Conservation (phyloP, 371 early-diverging fungal species). For the Mortierella sp. region DNA sequence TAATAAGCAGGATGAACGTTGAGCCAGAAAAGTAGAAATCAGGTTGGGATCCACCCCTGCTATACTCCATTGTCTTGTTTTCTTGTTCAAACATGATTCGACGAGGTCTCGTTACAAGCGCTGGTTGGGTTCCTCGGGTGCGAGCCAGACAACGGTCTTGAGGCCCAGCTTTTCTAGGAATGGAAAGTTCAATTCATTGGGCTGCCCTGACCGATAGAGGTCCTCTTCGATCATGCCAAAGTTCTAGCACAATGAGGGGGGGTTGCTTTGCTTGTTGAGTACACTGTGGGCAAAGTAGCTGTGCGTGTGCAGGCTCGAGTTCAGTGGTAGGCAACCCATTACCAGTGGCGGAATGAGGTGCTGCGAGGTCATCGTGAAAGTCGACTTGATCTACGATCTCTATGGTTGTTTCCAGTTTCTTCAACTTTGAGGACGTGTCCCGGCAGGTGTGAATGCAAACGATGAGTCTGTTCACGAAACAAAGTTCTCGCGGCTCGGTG, state of each 20-base stretch:
- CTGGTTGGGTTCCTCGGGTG: slow-evolving; percentile 95
- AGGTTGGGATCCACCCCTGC: too few species aligned
- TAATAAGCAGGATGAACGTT: slow-evolving; percentile 27
- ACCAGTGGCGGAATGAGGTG: slow-evolving; percentile 86
- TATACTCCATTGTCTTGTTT: too few species aligned
- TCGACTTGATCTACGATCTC: neutral
- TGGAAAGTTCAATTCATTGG: slow-evolving; percentile 97
- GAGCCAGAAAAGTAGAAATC: neutral
- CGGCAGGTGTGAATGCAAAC: too few species aligned
- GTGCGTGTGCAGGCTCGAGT: neutral
- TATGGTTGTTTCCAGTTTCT: too few species aligned
- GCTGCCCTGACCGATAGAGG: slow-evolving; percentile 97
- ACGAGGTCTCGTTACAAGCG: slow-evolving; percentile 69
- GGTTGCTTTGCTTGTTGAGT: too few species aligned
- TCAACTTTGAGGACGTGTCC: too few species aligned
- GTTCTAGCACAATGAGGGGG: slow-evolving; percentile 67
- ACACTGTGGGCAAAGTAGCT: neutral
- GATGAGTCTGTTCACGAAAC: too few species aligned
- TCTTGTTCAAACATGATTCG: too few species aligned
- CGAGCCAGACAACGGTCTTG: slow-evolving; percentile 92
- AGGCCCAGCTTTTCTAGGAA: slow-evolving; percentile 94
- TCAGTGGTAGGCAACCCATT: slow-evolving; percentile 12
- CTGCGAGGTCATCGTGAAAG: slow-evolving; percentile 70
- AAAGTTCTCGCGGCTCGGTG: too few species aligned
- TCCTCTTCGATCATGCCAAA: slow-evolving; percentile 97